Evolutionary conservation across 2,329 filamentous ascomycete genomes (phyloP), one percentile per base, ranked within the genome.

Genomic region (Fusarium nygamai): DNA sequence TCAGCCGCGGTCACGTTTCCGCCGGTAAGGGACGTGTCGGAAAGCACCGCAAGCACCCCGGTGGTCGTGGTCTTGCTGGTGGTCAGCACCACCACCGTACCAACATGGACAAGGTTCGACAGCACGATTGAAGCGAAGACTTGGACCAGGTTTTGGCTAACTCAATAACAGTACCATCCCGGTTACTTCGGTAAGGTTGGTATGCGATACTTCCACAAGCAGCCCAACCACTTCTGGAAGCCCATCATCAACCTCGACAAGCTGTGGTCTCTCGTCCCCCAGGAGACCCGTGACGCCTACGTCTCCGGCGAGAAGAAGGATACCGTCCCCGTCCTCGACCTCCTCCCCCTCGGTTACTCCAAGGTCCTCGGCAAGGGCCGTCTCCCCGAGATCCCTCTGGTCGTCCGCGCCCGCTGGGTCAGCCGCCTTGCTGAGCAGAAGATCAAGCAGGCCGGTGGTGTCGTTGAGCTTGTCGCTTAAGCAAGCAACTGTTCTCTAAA

Each of bases 141-240:
- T 16, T 29, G 72, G 72, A 50, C 34, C 11, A 31, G 11, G 47
- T 74, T 36, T 36, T 66, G 64, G 67, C 82, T 83, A 76, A 83
- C 80, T 58, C 60, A 69, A 47, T 69, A 74, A 82, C 91, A 96
- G 88, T 95, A 96, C 92, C 94, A 97, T 85, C 95, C 96, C 76
- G 96, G 96, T 94, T 98, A 98, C 94, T 98, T 98, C 88, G 94
- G 94, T 88, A 98, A 98, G 90, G 94, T 96, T 81, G 93, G 93
- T 88, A 96, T 96, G 93, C 90, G 94, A 84, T 92, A 96, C 89
- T 98, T 98, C 94, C 96, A 98, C 91, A 95, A 96, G 88, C 92
- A 94, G 84, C 90, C 92, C 83, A 96, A 96, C 90, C 93, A 97
- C 85, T 95, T 96, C 91, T 99, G 96, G 96, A 98, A 98, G 90